Evolutionary conservation across 2,329 filamentous ascomycete species (phyloP), one percentile per base, ranked within the genome.

Genomic region (Aquanectria penicillioides): DNA sequence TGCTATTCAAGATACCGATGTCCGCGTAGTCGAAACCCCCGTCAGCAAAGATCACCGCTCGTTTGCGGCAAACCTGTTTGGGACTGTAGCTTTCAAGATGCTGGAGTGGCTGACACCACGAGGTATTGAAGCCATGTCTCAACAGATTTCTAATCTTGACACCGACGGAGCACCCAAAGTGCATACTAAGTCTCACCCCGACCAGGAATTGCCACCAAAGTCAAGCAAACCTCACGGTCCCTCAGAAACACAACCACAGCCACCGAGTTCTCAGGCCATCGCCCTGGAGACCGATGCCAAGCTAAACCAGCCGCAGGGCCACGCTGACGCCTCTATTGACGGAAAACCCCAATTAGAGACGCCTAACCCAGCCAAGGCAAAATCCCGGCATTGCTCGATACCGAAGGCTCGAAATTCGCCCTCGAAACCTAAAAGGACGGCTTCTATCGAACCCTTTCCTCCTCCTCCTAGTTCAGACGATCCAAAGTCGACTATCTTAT

Each of bases 31-130:
- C 2, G 84, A 87, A 62, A 76, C 78, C 33, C 77, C 80, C 2
- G 69, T 76, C 10, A 82, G 75, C 63, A 86, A 83, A 59, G 85
- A 88, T 61, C 81, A 87, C 64, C 78, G 85, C 6, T 87, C 85
- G 0, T 86, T 88, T 67, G 82, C 85, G 7, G 85, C 85, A 6
- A 88, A 88, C 62, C 77, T 89, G 7, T 89, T 90, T 66, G 86
- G 83, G 6, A 89, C 87, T 0, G 84, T 85, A 10, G 83, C 88
- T 10, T 87, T 90, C 72, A 89, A 87, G 67, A 90, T 90, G 86
- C 68, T 90, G 4, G 88, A 90, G 70, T 90, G 87, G 87, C 75
- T 90, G n/a, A 87, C 86, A 2, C 86, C 86, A 0, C 80, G 80
- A 52, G 82, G 80, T n/a, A 70, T 87, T 4, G 79, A 81, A 17